Conservation (phyloP, 192 early-diverging fungal genomes). For the Pilaira anomala region DNA sequence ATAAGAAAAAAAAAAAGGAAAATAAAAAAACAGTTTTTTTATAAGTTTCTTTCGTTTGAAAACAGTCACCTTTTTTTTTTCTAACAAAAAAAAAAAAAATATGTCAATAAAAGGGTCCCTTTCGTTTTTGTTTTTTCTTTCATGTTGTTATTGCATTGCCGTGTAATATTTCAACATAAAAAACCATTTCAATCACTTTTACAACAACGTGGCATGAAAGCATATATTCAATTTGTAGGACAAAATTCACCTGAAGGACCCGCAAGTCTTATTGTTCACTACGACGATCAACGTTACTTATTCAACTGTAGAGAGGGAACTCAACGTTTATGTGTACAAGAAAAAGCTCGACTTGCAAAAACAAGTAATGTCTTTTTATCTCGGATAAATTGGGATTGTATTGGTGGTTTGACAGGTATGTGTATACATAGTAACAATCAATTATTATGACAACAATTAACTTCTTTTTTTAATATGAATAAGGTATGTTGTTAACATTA, state of each 20-base stretch:
- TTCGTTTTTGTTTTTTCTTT: too few species aligned
- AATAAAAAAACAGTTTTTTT: too few species aligned
- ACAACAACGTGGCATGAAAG: constrained; percentile 43
- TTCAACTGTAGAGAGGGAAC: constrained; percentile 94
- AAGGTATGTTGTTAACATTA: constrained; percentile 88
- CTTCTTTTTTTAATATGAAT: background rate
- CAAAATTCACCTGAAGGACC: constrained; percentile 44
- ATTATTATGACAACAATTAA: background rate
- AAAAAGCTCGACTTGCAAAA: constrained; percentile 69
- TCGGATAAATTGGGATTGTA: constrained; percentile 75
- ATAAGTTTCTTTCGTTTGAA: too few species aligned
- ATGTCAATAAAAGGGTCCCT: too few species aligned
- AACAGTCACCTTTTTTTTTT: constrained; percentile 1
- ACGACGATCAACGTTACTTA: constrained; percentile 75
- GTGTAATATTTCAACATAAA: background rate
- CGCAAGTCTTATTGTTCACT: constrained; percentile 71
- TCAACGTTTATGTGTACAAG: constrained; percentile 81
- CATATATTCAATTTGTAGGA: constrained; percentile 50
- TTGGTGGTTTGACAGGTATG: constrained; percentile 87
- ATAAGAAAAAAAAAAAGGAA: too few species aligned
- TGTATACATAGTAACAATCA: too few species aligned
- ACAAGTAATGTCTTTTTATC: constrained; percentile 78
- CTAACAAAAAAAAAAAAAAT: too few species aligned
- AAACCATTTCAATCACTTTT: background rate
- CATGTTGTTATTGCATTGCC: background rate